Evolutionary conservation across 1,284 basidiomycete species (phyloP), one percentile per base, ranked within the genome.

Genomic region (Amanita bisporigera): DNA sequence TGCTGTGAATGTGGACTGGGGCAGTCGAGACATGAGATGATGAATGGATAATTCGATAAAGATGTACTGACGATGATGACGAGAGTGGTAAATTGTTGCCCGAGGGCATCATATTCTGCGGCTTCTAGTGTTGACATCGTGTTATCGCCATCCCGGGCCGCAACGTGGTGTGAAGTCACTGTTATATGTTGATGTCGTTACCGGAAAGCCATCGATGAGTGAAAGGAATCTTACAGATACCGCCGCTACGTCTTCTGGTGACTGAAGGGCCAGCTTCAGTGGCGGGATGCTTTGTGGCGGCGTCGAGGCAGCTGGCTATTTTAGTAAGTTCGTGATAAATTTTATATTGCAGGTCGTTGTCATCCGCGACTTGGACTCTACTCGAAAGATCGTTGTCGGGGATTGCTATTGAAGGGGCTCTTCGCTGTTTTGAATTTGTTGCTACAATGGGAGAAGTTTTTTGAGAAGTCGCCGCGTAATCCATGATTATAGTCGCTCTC

Each of bases 1-100:
- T 15, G 73, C 73, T 12, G 73, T 75, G 57, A 76, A 75, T 2
- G 75, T 77, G 11, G 77, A 77, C 77, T 78, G 50, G 17, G n/a
- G 26, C 6, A 33, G 19, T 38, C 26, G 31, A 29, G 47, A 31
- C 36, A 29, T 61, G n/a, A 29, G 36, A 24, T 41, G 15, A 43
- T 15, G n/a, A 26, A 24, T 7, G 12, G 52, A 66, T 15, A 31
- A 15, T 15, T 24, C 41, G 15, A 29, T 21, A 24, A 26, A n/a
- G 47, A 41, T 21, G 33, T 26, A 73, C 77, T 43, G 61, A 78
- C 76, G 15, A 73, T 72, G 14, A 74, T 57, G 43, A 79, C 73
- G 60, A 72, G 71, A 26, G 69, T 73, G 33, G 61, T 69, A 40
- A 77, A 78, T 61, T 75, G 75, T 31, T 69, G 69, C 38, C 68